Evolutionary conservation across 1,284 basidiomycete genomes (phyloP).

Genomic region (Volvariella volvacea): DNA sequence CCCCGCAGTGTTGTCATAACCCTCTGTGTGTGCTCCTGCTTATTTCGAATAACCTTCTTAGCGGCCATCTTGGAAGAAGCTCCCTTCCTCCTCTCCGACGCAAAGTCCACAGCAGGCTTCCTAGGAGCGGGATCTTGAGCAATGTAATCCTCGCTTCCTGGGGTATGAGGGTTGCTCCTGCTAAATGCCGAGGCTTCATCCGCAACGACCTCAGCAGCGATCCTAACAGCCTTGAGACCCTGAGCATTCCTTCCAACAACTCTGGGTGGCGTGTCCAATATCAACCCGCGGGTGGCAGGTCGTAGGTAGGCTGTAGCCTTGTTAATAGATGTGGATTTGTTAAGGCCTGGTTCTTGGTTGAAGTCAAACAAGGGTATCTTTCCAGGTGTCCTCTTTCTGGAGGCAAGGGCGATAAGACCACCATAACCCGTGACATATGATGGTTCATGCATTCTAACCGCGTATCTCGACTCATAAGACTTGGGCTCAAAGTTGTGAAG

Average conservation of each 20-base stretch:
- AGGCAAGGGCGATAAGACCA: slow-evolving; percentile 25
- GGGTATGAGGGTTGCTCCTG: slow-evolving; percentile 12
- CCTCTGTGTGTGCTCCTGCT: not conserved
- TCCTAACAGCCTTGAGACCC: slow-evolving; percentile 28
- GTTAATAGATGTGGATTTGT: slow-evolving; percentile 9
- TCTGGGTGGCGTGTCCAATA: slow-evolving; percentile 21
- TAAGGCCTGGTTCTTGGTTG: slow-evolving; percentile 19
- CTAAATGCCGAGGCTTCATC: slow-evolving; percentile 5
- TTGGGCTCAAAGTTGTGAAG: slow-evolving; percentile 23
- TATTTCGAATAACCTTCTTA: not conserved
- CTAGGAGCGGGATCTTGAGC: not conserved
- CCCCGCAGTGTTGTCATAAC: no score
- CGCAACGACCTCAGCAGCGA: slow-evolving; percentile 20
- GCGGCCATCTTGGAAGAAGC: not conserved
- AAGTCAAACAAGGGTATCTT: slow-evolving; percentile 17
- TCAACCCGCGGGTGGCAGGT: slow-evolving; percentile 8
- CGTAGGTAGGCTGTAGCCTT: slow-evolving; percentile 11
- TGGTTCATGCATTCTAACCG: not conserved
- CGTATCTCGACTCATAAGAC: slow-evolving; percentile 6
- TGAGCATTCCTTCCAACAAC: slow-evolving; percentile 29
- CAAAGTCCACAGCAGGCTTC: not conserved
- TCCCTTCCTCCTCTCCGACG: not conserved
- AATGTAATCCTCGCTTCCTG: slow-evolving; percentile 5
- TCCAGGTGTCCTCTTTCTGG: slow-evolving; percentile 7
- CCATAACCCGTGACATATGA: slow-evolving; percentile 28